Conservation (phyloP, 1,284 basidiomycete species). For the Moesziomyces sp. region DNA sequence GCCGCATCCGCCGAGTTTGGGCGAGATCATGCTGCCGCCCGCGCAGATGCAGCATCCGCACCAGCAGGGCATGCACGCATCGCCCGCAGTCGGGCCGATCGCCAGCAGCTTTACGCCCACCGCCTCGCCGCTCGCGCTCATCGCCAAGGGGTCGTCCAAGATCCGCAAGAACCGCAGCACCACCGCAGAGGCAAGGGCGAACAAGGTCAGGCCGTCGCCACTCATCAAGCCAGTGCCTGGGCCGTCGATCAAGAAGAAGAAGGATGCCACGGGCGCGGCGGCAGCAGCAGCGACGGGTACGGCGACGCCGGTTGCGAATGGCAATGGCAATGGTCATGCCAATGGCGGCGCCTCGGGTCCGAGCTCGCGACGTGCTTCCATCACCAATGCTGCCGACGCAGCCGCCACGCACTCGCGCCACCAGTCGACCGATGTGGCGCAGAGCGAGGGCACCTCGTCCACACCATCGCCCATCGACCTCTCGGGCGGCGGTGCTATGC, state of each 20-base stretch:
- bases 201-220: conserved; percentile 62
- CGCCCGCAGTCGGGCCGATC: conserved; percentile 35
- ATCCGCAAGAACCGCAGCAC: conserved; percentile 57
- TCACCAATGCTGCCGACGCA: conserved; percentile 11
- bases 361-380: conserved; percentile 28
- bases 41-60: conserved; percentile 61
- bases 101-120: conserved; percentile 48
- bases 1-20: conserved; percentile 66
- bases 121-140: conserved; percentile 52
- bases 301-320: conserved; percentile 17
- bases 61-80: conserved; percentile 45
- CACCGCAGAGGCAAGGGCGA: conserved; percentile 55
- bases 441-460: conserved; percentile 55
- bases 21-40: conserved; percentile 53
- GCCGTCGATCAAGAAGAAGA: conserved; percentile 42
- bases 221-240: conserved; percentile 62
- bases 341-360: conserved; percentile 21
- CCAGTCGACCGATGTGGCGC: conserved; percentile 51
- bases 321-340: conserved; percentile 10
- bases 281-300: conserved; percentile 17
- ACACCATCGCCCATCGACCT: conserved; percentile 65
- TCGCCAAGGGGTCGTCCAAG: conserved; percentile 49
- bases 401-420: conserved; percentile 26
- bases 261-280: conserved; percentile 9
- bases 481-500: conserved; percentile 39